Evolutionary conservation across 768 basidiomycete genomes (phyloP).

Genomic region (Boletus rubropictus): DNA sequence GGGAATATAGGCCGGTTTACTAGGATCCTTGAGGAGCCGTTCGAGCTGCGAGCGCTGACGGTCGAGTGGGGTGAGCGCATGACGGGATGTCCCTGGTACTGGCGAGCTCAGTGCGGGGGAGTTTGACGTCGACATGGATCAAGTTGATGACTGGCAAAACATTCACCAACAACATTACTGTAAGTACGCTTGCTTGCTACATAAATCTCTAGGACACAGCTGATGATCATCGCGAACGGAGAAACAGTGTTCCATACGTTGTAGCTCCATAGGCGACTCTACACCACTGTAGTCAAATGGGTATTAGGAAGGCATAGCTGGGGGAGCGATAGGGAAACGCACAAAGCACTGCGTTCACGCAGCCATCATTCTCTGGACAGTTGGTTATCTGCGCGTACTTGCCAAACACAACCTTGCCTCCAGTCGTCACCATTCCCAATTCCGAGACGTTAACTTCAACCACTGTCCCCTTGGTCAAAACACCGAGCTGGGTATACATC

Average conservation of each 20-base stretch:
- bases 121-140: slow-evolving; percentile 28
- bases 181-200: slow-evolving; percentile 6
- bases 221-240: neutral
- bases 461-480: slow-evolving; percentile 96
- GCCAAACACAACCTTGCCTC: slow-evolving; percentile 90
- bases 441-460: slow-evolving; percentile 99
- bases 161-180: slow-evolving; percentile 14
- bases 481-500: slow-evolving; percentile 94
- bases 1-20: slow-evolving; percentile 76
- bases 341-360: slow-evolving; percentile 92
- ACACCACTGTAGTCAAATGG: slow-evolving; percentile 23
- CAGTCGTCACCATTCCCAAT: slow-evolving; percentile 93
- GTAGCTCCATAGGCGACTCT: neutral
- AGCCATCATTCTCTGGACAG: slow-evolving; percentile 95
- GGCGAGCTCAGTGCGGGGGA: slow-evolving; percentile 28
- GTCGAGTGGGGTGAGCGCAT: slow-evolving; percentile 49
- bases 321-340: slow-evolving; percentile 29
- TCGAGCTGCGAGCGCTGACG: slow-evolving; percentile 67
- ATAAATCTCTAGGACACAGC: slow-evolving; percentile 13
- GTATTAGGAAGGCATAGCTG: slow-evolving; percentile 1
- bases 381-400: slow-evolving; percentile 94
- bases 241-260: neutral
- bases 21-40: slow-evolving; percentile 83
- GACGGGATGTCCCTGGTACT: slow-evolving; percentile 30
- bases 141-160: slow-evolving; percentile 15